Percentiles rank a stretch among this genome's conserved stretches.
These are phyloP conservation scores for Colletotrichum filicis DNA, from an alignment of 2,329 filamentous ascomycete species.

Conservation along the genomic window DNA sequence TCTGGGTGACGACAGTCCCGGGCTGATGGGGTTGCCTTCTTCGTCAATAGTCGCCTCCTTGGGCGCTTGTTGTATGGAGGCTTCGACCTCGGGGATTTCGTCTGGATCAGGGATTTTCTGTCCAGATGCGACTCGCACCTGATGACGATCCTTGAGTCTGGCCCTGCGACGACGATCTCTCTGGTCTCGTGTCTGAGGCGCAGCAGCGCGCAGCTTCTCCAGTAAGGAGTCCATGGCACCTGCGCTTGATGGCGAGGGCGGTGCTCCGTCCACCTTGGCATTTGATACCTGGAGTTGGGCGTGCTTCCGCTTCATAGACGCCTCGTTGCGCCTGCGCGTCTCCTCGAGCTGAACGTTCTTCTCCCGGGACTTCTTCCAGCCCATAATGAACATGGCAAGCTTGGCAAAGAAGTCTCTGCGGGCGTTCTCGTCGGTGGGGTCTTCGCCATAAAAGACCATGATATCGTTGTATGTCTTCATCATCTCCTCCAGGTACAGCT, in stretches of 20 bases:
- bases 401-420: constrained; percentile 95
- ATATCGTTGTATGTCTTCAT: constrained; percentile 91
- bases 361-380: constrained; percentile 96
- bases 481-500: constrained; percentile 94
- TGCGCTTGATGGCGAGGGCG: constrained; percentile 76
- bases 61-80: constrained; percentile 47
- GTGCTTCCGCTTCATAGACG: constrained; percentile 91
- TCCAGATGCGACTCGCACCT: constrained; percentile 88
- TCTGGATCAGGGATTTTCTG: constrained; percentile 84
- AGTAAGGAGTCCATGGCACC: constrained; percentile 97
- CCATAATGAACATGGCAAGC: constrained; percentile 86
- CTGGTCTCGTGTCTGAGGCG: constrained; percentile 88
- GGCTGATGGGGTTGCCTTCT: constrained; percentile 64
- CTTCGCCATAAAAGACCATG: constrained; percentile 96
- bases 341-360: constrained; percentile 92
- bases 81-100: constrained; percentile 69
- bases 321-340: constrained; percentile 84
- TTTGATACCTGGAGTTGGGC: constrained; percentile 70
- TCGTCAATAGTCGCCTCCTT: constrained; percentile 54
- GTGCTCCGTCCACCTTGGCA: constrained; percentile 53
- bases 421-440: constrained; percentile 90
- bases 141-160: constrained; percentile 88
- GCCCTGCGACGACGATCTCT: constrained; percentile 88
- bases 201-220: constrained; percentile 93
- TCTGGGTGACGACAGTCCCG: constrained; percentile 56